Conservation (phyloP, 176 grass and related monocot genomes). For the Carex kokanica region DNA sequence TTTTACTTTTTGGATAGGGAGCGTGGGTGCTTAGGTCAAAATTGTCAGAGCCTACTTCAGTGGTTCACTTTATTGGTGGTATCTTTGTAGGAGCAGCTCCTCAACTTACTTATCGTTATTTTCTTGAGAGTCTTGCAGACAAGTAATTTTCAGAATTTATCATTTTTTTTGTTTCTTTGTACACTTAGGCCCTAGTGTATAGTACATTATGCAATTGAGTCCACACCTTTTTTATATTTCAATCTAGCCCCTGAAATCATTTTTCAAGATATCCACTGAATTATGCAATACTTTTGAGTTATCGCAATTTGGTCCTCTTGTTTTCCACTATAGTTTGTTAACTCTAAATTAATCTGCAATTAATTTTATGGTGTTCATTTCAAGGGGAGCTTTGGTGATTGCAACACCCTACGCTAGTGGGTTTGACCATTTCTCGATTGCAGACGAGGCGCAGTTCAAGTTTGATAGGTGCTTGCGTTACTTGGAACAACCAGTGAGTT, state of each 20-base stretch:
- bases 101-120: conserved; percentile 88
- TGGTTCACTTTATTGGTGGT: conserved; percentile 84
- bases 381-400: conserved; percentile 89
- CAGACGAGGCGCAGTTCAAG: conserved; percentile 90
- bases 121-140: conserved; percentile 72
- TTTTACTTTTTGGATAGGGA: conserved; percentile 47
- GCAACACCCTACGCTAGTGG: conserved; percentile 85
- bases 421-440: conserved; percentile 95
- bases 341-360: conserved; percentile 6
- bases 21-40: conserved; percentile 82
- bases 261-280: not conserved
- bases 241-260: not conserved
- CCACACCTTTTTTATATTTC: not conserved
- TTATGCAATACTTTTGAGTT: not conserved
- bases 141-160: conserved; percentile 29
- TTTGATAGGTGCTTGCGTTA: conserved; percentile 89
- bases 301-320: not conserved
- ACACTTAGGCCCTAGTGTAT: not conserved
- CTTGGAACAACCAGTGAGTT: conserved; percentile 68
- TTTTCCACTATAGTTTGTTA: not conserved
- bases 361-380: conserved; percentile 11
- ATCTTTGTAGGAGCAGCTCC: conserved; percentile 94
- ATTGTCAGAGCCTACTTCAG: conserved; percentile 39
- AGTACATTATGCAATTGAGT: not conserved
- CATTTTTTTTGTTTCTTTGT: not conserved